A percentile compares a stretch with the other conserved stretches of the same genome.
phyloP scores from a whole-genome alignment of 768 basidiomycete species.

The Holtermannia corniformis region DNA sequence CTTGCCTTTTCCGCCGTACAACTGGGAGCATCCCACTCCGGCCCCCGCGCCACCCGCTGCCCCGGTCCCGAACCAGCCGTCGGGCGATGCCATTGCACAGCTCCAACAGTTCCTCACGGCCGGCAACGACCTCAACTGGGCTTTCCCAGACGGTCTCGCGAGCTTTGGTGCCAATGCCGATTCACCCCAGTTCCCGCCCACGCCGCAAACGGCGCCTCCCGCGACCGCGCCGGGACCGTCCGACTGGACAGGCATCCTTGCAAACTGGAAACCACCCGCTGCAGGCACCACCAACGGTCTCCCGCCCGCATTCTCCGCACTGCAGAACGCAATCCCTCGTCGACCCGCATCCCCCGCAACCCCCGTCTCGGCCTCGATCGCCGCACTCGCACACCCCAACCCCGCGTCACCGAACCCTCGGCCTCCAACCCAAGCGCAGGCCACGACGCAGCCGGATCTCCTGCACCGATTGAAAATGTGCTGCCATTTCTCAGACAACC shows the following conservation, averaged over 20 bases:
- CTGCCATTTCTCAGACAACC: slow-evolving; percentile 37
- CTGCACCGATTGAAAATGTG: slow-evolving; percentile 36
- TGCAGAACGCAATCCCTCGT: no score
- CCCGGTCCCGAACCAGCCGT: no score
- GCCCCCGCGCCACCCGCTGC: neutral
- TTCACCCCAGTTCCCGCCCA: neutral
- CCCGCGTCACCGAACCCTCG: neutral
- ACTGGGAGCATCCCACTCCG: neutral
- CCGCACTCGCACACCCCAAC: slow-evolving; percentile 6
- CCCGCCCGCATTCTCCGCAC: no score
- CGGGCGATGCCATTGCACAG: slow-evolving; percentile 14
- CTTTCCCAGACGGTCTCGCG: neutral
- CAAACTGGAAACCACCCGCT: neutral
- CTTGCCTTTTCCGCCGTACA: neutral
- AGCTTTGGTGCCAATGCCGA: neutral
- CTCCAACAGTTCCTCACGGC: slow-evolving; percentile 17
- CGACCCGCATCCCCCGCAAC: no score
- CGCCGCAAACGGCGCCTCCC: neutral
- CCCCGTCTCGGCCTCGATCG: no score
- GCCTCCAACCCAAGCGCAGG: neutral
- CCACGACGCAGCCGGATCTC: slow-evolving; percentile 33
- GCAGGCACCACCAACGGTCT: no score
- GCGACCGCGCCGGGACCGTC: neutral
- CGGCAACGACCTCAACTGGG: slow-evolving; percentile 1
- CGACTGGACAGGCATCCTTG: neutral